Evolutionary conservation across 2,329 filamentous ascomycete species (phyloP).

Genomic region (Verticillium dahliae): DNA sequence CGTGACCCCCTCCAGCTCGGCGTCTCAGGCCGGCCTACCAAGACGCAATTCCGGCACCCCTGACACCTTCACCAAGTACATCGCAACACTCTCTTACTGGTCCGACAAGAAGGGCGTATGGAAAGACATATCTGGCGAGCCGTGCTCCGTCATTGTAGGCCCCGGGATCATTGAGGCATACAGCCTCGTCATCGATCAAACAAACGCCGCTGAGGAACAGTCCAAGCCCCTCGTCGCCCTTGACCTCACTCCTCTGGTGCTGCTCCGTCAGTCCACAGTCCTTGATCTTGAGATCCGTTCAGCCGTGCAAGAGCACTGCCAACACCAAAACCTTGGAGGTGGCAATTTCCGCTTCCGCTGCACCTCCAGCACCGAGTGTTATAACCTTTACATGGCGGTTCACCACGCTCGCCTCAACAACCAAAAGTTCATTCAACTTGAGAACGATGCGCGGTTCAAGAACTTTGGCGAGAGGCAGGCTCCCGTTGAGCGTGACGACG

Average conservation of each 20-base stretch:
- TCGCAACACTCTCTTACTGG: constrained; percentile 56
- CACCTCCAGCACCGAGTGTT: constrained; percentile 68
- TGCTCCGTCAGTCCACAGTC: constrained; percentile 82
- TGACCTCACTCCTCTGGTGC: constrained; percentile 85
- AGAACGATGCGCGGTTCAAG: constrained; percentile 63
- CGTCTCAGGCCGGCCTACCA: constrained; percentile 62
- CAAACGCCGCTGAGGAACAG: constrained; percentile 21
- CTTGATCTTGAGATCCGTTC: constrained; percentile 93
- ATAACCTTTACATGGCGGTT: constrained; percentile 75
- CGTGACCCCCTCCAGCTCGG: constrained; percentile 73
- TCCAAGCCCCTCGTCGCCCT: constrained; percentile 56
- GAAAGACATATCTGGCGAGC: constrained; percentile 48
- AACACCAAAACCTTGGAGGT: constrained; percentile 58
- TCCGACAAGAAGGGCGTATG: constrained; percentile 52
- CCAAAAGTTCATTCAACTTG: constrained; percentile 70
- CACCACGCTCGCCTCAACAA: constrained; percentile 89
- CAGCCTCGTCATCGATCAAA: constrained; percentile 28
- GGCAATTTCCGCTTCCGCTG: constrained; percentile 88
- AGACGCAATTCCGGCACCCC: constrained; percentile 41
- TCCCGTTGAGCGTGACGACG: constrained; percentile 40
- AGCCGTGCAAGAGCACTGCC: constrained; percentile 66
- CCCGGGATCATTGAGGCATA: constrained; percentile 55
- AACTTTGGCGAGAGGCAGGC: constrained; percentile 57
- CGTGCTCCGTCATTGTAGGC: constrained; percentile 49
- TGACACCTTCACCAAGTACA: constrained; percentile 39